Conservation (phyloP, 2,329 filamentous ascomycete genomes). For the Cytospora mali region DNA sequence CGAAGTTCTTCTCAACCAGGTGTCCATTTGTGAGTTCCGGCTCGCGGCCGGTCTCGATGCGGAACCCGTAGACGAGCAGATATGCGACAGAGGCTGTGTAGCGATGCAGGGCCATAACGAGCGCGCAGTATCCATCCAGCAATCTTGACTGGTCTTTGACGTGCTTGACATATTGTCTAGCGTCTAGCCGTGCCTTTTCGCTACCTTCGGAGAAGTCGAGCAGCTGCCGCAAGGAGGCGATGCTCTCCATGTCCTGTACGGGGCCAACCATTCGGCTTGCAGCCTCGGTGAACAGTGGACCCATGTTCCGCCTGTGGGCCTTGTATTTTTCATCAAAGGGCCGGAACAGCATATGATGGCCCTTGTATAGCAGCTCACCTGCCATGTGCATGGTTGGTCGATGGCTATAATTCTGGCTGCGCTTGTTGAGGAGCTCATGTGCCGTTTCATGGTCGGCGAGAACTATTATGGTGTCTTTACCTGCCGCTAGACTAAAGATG, state of each 20-base stretch:
- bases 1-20: constrained; percentile 28
- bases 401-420: constrained; percentile 41
- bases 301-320: constrained; percentile 12
- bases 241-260: constrained; percentile 2
- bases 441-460: constrained; percentile 44
- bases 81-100: constrained; percentile 45
- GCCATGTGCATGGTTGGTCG: constrained; percentile 41
- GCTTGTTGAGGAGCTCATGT: constrained; percentile 43
- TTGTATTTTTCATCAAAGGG: constrained; percentile 30
- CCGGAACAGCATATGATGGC: constrained; percentile 35
- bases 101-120: constrained; percentile 42
- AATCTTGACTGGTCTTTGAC: neutral
- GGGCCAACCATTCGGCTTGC: neutral
- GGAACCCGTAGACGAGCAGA: constrained; percentile 42
- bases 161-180: neutral
- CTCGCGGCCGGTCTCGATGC: constrained; percentile 40
- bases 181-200: neutral
- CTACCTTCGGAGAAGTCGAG: neutral
- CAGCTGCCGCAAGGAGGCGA: constrained; percentile 8
- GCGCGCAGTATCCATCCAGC: constrained; percentile 29
- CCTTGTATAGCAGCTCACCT: constrained; percentile 35
- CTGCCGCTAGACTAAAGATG: constrained; percentile 39
- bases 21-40: constrained; percentile 1
- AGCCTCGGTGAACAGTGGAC: constrained; percentile 30
- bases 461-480: constrained; percentile 39